These are phyloP conservation scores for Fonsecaea monophora DNA, from an alignment of 2,329 filamentous ascomycete genomes.

Conservation along the genomic window DNA sequence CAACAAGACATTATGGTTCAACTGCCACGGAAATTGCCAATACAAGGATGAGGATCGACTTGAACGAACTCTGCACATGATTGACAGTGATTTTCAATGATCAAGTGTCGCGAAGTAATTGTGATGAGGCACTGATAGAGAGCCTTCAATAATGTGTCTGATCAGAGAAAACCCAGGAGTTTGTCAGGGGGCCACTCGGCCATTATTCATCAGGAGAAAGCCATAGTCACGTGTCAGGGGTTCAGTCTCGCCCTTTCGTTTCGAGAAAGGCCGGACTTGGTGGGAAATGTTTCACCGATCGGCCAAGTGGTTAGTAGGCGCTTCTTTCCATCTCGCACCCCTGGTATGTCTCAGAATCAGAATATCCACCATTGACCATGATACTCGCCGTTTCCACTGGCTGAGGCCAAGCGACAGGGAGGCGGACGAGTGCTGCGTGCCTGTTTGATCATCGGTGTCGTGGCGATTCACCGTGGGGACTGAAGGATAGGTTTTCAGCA, in stretches of 20 bases:
- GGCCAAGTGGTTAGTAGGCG: background rate
- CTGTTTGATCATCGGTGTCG: constrained; percentile 18
- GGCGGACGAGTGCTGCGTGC: background rate
- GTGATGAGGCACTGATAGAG: background rate
- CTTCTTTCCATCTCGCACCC: constrained; percentile 8
- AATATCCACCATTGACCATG: background rate
- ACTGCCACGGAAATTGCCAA: background rate
- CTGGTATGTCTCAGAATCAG: constrained; percentile 12
- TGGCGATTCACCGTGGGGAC: background rate
- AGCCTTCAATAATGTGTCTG: background rate
- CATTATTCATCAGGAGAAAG: background rate
- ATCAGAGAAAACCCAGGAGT: background rate
- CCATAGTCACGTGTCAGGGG: constrained; percentile 10
- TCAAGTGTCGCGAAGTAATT: background rate
- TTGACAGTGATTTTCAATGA: background rate
- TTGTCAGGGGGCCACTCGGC: background rate
- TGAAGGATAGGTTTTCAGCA: too few relatives aligned
- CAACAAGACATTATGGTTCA: background rate
- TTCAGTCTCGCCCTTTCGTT: background rate
- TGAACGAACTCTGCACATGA: background rate
- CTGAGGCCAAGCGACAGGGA: background rate
- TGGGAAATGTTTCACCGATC: constrained; percentile 9
- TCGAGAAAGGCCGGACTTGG: constrained; percentile 4
- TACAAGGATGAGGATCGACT: background rate
- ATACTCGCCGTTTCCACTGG: background rate